Evolutionary conservation across 2,329 filamentous ascomycete genomes (phyloP), one percentile per base, ranked within the genome.

Genomic region (Nigrospora sphaerica): DNA sequence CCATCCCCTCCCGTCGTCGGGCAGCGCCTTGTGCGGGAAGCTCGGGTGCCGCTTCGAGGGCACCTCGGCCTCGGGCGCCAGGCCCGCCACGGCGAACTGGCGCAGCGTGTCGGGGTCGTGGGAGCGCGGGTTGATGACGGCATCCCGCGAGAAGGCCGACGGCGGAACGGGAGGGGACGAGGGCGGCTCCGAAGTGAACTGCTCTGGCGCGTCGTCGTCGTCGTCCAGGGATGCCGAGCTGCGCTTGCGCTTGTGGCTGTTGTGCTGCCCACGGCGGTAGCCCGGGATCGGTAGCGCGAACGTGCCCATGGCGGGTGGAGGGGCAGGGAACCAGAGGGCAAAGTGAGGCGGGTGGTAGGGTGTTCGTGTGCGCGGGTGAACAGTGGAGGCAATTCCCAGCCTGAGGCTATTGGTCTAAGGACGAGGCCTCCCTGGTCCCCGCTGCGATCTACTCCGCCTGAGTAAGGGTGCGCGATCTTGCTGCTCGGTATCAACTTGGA

Each of bases 71-170:
- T 69, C 61, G 12, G 75, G 65, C 6, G 67, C 59, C 32, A 81
- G 62, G 4, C 80, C 80, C 3, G 79, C 80, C 3, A 75, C 54
- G 28, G 65, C 59, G 45, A 82, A 72, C 55, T 83, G 80, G 39
- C 60, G 64, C 42, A 80, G 71, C 33, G 73, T 71, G 42, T 65
- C 60, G 0, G 74, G 75, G 2, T 71, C 65, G 52, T 82, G 73
- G 54, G 76, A 80, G 54, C 75, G 67, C 2, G 78, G 77, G 56
- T 81, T 80, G 58, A 77, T 75, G 45, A 50, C 1, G 62, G 64
- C 13, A 63, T 56, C 16, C 52, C 53, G 36, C 56, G 53, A 33
- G 46, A 50, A 17, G 58, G 54, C 4, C 52, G 47, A 11, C 46
- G 37, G 46, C 52, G 53, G 49, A 49, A 40, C 45, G 42, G 35